Evolutionary conservation across 345 rosid genomes (phyloP).

Genomic region (Populus davidiana): DNA sequence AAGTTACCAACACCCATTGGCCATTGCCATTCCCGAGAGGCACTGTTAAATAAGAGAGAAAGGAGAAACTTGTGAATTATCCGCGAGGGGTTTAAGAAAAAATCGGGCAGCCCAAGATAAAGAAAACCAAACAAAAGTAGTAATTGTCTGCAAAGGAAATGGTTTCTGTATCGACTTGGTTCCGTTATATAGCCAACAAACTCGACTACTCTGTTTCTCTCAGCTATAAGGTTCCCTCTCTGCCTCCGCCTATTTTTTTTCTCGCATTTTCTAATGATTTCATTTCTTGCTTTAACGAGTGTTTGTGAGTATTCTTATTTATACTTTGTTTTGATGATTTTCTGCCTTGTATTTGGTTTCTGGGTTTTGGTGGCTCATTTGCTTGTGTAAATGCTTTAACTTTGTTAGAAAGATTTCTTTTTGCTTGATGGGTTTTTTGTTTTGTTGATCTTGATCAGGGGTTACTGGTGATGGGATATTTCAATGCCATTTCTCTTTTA

Average conservation of each 20-base stretch:
- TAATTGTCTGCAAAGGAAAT: conserved; percentile 25
- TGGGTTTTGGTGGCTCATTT: not conserved
- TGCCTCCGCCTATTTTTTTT: not conserved
- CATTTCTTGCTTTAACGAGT: not conserved
- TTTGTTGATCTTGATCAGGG: not conserved
- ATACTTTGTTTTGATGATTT: not conserved
- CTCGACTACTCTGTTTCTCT: conserved; percentile 62
- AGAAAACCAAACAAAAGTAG: not conserved
- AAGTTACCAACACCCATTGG: no score
- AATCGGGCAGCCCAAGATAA: not conserved
- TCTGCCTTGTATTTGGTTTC: not conserved
- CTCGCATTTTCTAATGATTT: not conserved
- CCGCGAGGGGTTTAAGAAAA: not conserved
- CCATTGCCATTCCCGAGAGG: no score
- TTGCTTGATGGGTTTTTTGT: not conserved
- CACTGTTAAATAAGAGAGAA: no score
- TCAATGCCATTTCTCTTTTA: not conserved
- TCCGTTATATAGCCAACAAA: conserved; percentile 64
- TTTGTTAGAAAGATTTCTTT: not conserved
- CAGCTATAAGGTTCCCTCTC: conserved; percentile 51
- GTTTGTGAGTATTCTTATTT: not conserved
- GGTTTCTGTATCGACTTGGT: conserved; percentile 76
- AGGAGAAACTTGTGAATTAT: not conserved
- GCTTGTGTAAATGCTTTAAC: not conserved
- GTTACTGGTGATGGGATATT: not conserved